Base-by-base conservation (phyloP, 345 rosid genomes). In the Angophora floribunda region DNA sequence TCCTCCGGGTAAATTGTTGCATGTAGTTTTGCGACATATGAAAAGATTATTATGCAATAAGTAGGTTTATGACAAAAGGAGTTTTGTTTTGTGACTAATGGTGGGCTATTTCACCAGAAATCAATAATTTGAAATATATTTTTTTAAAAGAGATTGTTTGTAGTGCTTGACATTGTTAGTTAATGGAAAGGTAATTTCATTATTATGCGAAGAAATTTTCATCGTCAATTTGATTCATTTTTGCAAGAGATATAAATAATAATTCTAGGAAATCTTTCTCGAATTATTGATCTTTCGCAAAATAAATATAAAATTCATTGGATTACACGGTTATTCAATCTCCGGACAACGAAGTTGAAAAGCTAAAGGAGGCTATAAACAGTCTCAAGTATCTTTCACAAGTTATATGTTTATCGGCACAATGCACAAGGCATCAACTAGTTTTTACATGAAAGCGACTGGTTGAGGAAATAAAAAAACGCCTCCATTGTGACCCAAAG, bases 141-240 rank as follows among this genome's bases (percentile, higher is more conserved):
- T 26, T 26, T 3, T 52, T 6, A 52, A 52, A 52, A 16, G 21
- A 15, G 8, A 61, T 61, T 11, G 32, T 8, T 0, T 26, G 32
- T 59, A 12, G 7, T 28, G 67, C 30, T 11, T 59, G 15, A 59
- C 26, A 11, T 59, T 59, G 6, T 6, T 59, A 59, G 30, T 59
- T 5, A 26, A 26, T 26, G 30, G 28, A 61, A 12, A 28, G 5
- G 1, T 28, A 6, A 26, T 11, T 28, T 61, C 16, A 61, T 5
- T 28, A 12, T 61, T 61, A 13, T 28, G 28, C 26, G 67, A 11
- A 26, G 67, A 59, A 59, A 59, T 26, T 59, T 0, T 59, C 7
- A 3, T 59, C 0, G 1, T 59, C 0, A 0, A 61, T 61, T 14
- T 0, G 0, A 59, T 59, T 59, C 24, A 59, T 24, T 59, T 59